Evolutionary conservation across 169 alveolate species (phyloP), one percentile per base, ranked within the genome.

Genomic region (Plasmodium blacklocki): DNA sequence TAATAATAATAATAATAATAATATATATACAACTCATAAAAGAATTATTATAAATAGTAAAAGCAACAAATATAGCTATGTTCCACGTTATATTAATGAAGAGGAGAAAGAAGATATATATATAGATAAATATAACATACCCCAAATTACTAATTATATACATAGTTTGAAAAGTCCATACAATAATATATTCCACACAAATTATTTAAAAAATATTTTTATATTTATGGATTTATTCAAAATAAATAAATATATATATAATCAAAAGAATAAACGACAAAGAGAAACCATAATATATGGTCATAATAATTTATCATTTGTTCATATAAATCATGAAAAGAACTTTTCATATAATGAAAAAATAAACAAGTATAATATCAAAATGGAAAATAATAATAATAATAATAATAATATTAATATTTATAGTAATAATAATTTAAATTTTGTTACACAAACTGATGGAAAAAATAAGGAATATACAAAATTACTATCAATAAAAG

Each of bases 121-220:
- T 39, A 5, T 5, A 5, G 47, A 39, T 39, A 39, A 49, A 66
- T 9, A 14, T 6, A 50, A 43, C 7, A 47, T 78, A 9, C 78
- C 75, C n/a, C 56, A 83, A 70, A 83, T 83, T 39, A 12, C 49
- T 15, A 83, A 83, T 49, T 56, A 21, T 14, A 70, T 83, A 71
- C 83, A 73, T 12, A 56, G 71, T 29, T 59, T 83, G 58, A 83
- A 67, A 70, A 56, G 86, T 18, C 14, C 60, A 50, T 83, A 83
- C 45, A 67, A 45, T 32, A 83, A 83, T 63, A 73, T 62, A 18
- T 83, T 83, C 15, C 73, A 59, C n/a, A 83, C 91, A 39, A 63
- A 63, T 43, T 83, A 83, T 70, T 18, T 83, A 32, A 83, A 83
- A 83, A 67, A 70, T 78, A 59, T 78, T 3, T 50, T 78, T 52